Conservation (phyloP, 441 rosid genomes). For the Metrosideros polymorpha region DNA sequence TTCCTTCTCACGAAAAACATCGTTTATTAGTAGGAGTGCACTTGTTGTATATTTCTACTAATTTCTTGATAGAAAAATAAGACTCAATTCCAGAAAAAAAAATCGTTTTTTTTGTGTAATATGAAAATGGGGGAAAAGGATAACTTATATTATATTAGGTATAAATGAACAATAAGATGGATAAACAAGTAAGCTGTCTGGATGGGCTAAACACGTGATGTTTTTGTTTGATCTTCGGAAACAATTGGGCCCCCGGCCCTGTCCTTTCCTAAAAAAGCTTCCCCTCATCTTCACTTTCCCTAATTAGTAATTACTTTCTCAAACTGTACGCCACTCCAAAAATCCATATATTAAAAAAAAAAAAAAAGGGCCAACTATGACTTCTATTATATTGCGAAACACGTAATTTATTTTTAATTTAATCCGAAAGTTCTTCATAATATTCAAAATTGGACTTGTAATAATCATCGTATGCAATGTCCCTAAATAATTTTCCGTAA, state of each 20-base stretch:
- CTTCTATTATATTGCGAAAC: background rate
- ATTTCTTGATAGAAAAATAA: no score
- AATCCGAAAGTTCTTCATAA: background rate
- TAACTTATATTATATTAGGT: background rate
- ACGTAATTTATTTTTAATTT: background rate
- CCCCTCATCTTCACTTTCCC: background rate
- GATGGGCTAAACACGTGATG: background rate
- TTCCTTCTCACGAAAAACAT: background rate
- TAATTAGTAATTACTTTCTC: background rate
- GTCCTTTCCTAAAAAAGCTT: background rate
- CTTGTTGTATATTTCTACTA: background rate
- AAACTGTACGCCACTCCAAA: background rate
- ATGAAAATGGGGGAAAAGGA: background rate
- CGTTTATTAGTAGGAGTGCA: background rate
- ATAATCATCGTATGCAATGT: background rate
- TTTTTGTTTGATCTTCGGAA: background rate
- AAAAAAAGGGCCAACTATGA: background rate
- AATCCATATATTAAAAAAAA: background rate
- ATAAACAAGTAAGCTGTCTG: background rate
- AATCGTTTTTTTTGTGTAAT: background rate
- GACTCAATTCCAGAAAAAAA: background rate
- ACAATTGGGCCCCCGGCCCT: background rate
- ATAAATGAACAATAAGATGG: background rate
- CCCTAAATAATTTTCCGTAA: background rate
- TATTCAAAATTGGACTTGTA: background rate